Conservation (phyloP, 192 early-diverging fungal genomes). For the Coemansia reversa region DNA sequence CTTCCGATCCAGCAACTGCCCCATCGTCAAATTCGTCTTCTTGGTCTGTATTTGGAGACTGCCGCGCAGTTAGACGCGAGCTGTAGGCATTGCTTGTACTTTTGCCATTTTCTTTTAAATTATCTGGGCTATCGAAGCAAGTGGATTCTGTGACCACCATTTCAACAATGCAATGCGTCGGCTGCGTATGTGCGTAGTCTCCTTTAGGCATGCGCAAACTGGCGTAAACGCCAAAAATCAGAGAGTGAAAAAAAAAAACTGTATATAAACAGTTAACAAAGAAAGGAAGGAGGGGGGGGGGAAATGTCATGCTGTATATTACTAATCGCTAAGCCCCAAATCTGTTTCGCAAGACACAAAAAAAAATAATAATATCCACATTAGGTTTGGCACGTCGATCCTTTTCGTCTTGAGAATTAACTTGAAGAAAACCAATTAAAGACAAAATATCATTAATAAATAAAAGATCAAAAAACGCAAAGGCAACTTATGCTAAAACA, state of each 20-base stretch:
- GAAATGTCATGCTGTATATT: too few relatives aligned
- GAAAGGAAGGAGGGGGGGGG: neutral
- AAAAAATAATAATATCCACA: too few relatives aligned
- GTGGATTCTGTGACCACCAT: conserved; percentile 10
- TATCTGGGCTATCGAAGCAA: neutral
- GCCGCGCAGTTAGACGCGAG: conserved; percentile 2
- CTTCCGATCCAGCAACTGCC: too few relatives aligned
- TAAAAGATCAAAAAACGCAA: neutral
- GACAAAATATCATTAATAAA: neutral
- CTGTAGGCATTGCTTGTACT: conserved; percentile 19
- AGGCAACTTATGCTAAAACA: too few relatives aligned
- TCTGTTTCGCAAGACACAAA: neutral
- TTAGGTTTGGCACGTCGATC: neutral
- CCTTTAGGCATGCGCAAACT: conserved; percentile 28
- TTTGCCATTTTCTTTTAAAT: conserved; percentile 1
- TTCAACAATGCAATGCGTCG: conserved; percentile 37
- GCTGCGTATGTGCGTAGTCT: conserved; percentile 4
- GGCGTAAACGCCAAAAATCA: neutral
- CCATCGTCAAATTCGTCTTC: neutral
- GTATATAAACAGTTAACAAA: neutral
- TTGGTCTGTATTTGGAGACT: neutral
- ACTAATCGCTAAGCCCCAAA: too few relatives aligned
- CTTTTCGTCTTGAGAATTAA: neutral
- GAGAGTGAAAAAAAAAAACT: neutral
- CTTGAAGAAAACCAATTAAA: neutral